Conservation (phyloP, 176 grass and related monocot species). For the Triticum timopheevii region DNA sequence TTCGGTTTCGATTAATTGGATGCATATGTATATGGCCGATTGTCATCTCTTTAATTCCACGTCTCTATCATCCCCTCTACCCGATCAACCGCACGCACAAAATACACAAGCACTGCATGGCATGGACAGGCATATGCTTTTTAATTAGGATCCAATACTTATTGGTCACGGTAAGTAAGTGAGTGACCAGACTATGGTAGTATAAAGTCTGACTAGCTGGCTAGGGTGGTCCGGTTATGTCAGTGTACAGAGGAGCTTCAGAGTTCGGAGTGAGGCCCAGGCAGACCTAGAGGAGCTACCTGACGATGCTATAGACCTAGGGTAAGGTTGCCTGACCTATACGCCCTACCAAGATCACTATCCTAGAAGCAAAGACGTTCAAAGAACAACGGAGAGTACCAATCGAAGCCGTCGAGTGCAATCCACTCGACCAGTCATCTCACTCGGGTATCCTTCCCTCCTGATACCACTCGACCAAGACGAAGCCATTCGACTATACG, state of each 20-base stretch:
- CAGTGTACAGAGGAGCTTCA: neutral
- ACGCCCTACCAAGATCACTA: no score
- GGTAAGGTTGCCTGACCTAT: no score
- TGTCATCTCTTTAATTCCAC: neutral
- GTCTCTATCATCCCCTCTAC: neutral
- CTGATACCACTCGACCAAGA: no score
- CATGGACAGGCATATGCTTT: conserved; percentile 13
- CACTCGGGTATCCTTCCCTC: no score
- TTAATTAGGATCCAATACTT: conserved; percentile 33
- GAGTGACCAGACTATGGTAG: conserved; percentile 23
- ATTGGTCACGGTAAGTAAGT: conserved; percentile 14
- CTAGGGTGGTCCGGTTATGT: conserved; percentile 33
- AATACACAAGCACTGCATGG: neutral
- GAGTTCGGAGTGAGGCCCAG: no score
- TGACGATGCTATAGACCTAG: no score
- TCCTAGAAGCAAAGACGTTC: no score
- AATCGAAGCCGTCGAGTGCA: no score
- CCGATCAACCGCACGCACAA: neutral
- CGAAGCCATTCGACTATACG: no score
- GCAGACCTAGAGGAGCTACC: no score
- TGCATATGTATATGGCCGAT: neutral
- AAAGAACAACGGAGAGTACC: no score
- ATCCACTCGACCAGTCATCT: no score
- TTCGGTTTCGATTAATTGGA: neutral
- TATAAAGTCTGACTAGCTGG: neutral